Conservation (phyloP, 345 rosid genomes). For the Linum lewisii region DNA sequence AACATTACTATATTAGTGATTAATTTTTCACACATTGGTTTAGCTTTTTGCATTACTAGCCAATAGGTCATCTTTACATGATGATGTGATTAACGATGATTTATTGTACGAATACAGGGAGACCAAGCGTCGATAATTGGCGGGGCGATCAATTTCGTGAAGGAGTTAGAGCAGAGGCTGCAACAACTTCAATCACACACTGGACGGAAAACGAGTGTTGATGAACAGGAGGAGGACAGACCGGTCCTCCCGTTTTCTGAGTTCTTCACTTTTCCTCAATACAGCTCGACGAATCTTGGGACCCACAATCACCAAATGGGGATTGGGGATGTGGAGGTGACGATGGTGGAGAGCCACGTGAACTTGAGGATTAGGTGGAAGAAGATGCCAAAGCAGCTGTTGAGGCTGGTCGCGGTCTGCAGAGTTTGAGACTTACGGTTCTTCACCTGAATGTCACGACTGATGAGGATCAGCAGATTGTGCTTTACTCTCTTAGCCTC, state of each 20-base stretch:
- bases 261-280: slow-evolving; percentile 60
- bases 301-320: background rate
- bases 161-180: slow-evolving; percentile 34
- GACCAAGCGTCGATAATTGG: slow-evolving; percentile 48
- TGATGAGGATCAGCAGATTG: slow-evolving; percentile 29
- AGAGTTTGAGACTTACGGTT: slow-evolving; percentile 46
- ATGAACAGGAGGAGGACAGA: slow-evolving; percentile 10
- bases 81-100: background rate
- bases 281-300: background rate
- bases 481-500: slow-evolving; percentile 66
- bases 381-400: slow-evolving; percentile 57
- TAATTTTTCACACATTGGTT: background rate
- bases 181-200: slow-evolving; percentile 17
- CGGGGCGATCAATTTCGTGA: slow-evolving; percentile 42
- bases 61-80: too few relatives aligned
- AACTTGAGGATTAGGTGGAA: slow-evolving; percentile 66
- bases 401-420: slow-evolving; percentile 62
- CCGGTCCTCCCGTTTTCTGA: slow-evolving; percentile 38
- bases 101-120: slow-evolving; percentile 16
- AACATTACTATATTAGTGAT: background rate
- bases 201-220: slow-evolving; percentile 23
- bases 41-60: too few relatives aligned
- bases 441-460: slow-evolving; percentile 82
- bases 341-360: slow-evolving; percentile 77
- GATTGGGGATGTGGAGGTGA: slow-evolving; percentile 70